These are phyloP conservation scores for Oryza australiensis DNA, from an alignment of 176 grass and related monocot species.

Conservation along the genomic window DNA sequence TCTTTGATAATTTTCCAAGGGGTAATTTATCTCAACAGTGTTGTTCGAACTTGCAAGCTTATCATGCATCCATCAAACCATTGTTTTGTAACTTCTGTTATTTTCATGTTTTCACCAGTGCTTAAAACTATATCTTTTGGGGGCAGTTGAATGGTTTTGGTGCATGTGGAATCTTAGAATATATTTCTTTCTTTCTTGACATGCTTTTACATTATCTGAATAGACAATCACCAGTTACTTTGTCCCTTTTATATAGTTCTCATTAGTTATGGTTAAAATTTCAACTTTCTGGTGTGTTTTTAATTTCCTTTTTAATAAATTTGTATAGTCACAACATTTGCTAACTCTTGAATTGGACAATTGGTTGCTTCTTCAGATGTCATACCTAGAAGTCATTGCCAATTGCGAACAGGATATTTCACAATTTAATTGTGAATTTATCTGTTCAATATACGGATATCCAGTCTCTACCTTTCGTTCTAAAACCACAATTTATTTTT, in stretches of 20 bases:
- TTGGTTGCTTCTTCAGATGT: neutral
- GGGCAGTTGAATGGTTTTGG: neutral
- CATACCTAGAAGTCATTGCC: neutral
- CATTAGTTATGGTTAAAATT: neutral
- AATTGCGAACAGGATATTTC: neutral
- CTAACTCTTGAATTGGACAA: neutral
- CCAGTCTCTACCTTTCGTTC: neutral
- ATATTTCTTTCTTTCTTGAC: neutral
- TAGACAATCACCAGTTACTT: neutral
- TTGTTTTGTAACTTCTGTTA: neutral
- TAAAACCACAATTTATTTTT: neutral
- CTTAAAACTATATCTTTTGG: neutral
- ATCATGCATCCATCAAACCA: neutral
- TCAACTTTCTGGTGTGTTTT: neutral
- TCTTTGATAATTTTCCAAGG: neutral
- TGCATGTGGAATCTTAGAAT: slow-evolving; percentile 4
- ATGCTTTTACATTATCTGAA: neutral
- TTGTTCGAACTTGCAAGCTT: neutral
- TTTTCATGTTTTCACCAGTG: no score
- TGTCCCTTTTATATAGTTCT: neutral
- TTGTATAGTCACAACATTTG: neutral
- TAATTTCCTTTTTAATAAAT: neutral
- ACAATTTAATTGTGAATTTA: neutral
- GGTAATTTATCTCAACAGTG: neutral
- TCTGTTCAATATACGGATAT: neutral